Evolutionary conservation across 345 rosid genomes (phyloP).

Genomic region (Theobroma cacao): DNA sequence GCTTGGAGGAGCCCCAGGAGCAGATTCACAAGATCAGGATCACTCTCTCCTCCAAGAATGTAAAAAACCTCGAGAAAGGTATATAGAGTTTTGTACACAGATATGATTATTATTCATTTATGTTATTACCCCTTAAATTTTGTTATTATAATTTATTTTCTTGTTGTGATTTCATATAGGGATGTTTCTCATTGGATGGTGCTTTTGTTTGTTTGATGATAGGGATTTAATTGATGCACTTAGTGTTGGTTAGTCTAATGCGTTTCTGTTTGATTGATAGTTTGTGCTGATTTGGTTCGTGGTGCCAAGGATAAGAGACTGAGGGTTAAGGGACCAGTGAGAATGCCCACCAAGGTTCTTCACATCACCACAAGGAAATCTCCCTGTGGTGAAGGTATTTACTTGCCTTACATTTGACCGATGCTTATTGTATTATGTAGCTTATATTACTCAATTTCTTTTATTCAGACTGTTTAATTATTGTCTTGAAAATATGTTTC

Average conservation of each 20-base stretch:
- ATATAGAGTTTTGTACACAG: neutral
- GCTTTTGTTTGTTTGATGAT: neutral
- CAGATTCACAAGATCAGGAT: slow-evolving; percentile 74
- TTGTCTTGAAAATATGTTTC: neutral
- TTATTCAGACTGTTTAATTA: neutral
- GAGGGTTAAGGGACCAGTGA: slow-evolving; percentile 61
- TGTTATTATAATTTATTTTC: neutral
- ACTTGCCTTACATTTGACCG: neutral
- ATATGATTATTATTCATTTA: neutral
- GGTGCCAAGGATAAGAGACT: slow-evolving; percentile 60
- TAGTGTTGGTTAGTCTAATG: neutral
- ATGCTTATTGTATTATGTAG: neutral
- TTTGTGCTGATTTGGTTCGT: slow-evolving; percentile 54
- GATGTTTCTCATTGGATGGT: neutral
- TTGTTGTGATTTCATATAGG: neutral
- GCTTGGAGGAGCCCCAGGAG: slow-evolving; percentile 61
- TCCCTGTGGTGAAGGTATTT: slow-evolving; percentile 65
- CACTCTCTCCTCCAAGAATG: slow-evolving; percentile 74
- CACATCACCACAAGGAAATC: slow-evolving; percentile 57
- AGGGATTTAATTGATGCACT: neutral
- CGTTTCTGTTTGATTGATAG: slow-evolving; percentile 20
- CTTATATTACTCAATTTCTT: neutral
- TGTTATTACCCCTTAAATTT: neutral
- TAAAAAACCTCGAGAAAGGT: slow-evolving; percentile 79
- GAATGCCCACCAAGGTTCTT: slow-evolving; percentile 61